Conservation (phyloP, 257 asterid genomes). For the Verbena officinalis region DNA sequence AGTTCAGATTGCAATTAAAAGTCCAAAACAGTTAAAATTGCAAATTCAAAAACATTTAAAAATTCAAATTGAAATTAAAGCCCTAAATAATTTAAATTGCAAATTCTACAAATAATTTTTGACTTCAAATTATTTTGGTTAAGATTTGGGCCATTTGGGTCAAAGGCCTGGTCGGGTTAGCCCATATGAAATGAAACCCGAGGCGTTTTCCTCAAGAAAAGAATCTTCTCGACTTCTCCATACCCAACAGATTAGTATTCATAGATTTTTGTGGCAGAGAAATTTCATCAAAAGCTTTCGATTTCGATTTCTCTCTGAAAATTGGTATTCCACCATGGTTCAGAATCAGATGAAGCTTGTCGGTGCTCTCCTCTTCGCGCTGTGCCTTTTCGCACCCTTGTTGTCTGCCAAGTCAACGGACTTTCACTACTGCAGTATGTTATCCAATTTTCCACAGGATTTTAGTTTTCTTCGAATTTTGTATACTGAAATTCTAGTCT, state of each 20-base stretch:
- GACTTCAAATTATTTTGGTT: too few relatives aligned
- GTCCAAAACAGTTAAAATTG: too few relatives aligned
- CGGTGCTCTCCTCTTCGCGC: conserved; percentile 31
- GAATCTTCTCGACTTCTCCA: conserved; percentile 26
- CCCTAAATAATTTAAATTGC: too few relatives aligned
- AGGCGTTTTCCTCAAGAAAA: conserved; percentile 32
- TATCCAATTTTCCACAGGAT: not conserved
- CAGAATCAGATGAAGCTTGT: conserved; percentile 44
- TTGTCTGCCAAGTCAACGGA: conserved; percentile 38
- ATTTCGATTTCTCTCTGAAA: conserved; percentile 1
- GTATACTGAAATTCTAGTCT: conserved; percentile 8
- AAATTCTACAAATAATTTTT: too few relatives aligned
- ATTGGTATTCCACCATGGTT: conserved; percentile 28
- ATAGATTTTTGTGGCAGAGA: not conserved
- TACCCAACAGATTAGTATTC: conserved; percentile 2
- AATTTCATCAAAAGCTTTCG: conserved; percentile 17
- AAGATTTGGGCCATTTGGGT: too few relatives aligned
- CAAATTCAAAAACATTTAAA: too few relatives aligned
- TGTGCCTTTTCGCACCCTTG: conserved; percentile 40
- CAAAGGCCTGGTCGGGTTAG: too few relatives aligned
- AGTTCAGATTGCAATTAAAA: too few relatives aligned
- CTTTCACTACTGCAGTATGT: conserved; percentile 51
- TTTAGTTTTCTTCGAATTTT: not conserved
- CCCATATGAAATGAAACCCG: too few relatives aligned
- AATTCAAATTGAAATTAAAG: too few relatives aligned